These are phyloP conservation scores for Geotrichum bryndzae DNA, from an alignment of 1,139 yeast species.

Conservation along the genomic window DNA sequence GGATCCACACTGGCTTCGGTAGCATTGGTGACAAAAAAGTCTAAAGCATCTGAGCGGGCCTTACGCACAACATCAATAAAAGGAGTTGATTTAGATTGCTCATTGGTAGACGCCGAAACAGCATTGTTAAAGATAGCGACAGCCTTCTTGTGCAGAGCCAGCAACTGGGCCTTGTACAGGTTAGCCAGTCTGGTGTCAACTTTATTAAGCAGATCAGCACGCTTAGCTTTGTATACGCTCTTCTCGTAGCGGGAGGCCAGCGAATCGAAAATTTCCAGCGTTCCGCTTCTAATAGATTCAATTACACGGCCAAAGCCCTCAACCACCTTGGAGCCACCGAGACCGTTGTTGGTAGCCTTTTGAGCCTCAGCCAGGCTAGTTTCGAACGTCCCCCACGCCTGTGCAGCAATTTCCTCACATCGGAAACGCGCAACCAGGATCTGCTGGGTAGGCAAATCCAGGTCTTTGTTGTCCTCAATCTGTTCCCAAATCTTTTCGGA, in stretches of 20 bases:
- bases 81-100: constrained; percentile 11
- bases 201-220: constrained; percentile 39
- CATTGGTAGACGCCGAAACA: constrained; percentile 16
- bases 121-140: constrained; percentile 27
- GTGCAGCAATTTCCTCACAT: constrained; percentile 76
- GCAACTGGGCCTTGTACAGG: constrained; percentile 42
- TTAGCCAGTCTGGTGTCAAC: constrained; percentile 31
- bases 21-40: constrained; percentile 23
- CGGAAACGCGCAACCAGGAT: constrained; percentile 88
- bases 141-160: constrained; percentile 34
- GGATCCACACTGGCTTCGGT: constrained; percentile 26
- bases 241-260: constrained; percentile 69
- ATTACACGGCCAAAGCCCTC: constrained; percentile 31
- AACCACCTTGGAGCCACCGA: constrained; percentile 24
- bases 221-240: constrained; percentile 59
- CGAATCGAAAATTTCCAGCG: constrained; percentile 53
- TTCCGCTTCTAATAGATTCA: constrained; percentile 28
- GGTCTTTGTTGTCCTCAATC: constrained; percentile 84
- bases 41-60: constrained; percentile 20
- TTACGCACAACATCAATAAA: constrained; percentile 19
- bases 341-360: constrained; percentile 18
- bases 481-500: constrained; percentile 92
- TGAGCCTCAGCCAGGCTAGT: constrained; percentile 31
- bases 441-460: constrained; percentile 95
- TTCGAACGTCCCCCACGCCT: constrained; percentile 46